Conservation (phyloP, 176 grass and related monocot genomes). For the Paspalum notatum region DNA sequence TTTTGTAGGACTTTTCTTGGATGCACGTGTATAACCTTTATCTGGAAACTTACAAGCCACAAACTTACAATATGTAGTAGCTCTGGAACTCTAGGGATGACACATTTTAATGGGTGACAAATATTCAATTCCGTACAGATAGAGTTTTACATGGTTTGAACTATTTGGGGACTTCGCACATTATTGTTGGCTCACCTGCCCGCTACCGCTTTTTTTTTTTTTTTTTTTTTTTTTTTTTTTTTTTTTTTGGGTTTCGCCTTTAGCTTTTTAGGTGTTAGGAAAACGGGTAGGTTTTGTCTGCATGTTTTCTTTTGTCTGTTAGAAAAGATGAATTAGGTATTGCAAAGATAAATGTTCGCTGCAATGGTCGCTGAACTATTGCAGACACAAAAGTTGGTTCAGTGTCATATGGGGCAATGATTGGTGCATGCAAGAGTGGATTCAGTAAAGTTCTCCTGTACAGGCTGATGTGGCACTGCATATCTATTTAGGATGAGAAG, state of each 20-base stretch:
- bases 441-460: slow-evolving; percentile 33
- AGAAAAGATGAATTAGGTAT: slow-evolving; percentile 34
- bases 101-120: slow-evolving; percentile 2
- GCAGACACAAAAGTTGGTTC: slow-evolving; percentile 50
- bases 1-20: not conserved
- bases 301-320: slow-evolving; percentile 46
- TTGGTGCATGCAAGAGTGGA: slow-evolving; percentile 23
- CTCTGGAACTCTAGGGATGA: slow-evolving; percentile 20
- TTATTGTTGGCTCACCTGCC: slow-evolving; percentile 40
- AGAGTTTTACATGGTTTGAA: not conserved
- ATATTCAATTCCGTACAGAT: slow-evolving; percentile 14
- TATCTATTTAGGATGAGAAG: not conserved
- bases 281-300: slow-evolving; percentile 40
- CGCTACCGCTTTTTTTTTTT: slow-evolving; percentile 10
- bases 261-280: slow-evolving; percentile 38
- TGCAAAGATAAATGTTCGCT: slow-evolving; percentile 30
- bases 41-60: slow-evolving; percentile 12
- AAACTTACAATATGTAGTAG: not conserved
- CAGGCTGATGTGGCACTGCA: slow-evolving; percentile 15
- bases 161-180: not conserved
- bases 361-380: slow-evolving; percentile 55
- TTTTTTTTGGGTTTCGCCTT: no score
- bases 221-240: no score
- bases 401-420: slow-evolving; percentile 45
- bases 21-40: not conserved